Evolutionary conservation across 208 protist genomes (phyloP), one percentile per base, ranked within the genome.

Genomic region (Trypanosoma melophagium): DNA sequence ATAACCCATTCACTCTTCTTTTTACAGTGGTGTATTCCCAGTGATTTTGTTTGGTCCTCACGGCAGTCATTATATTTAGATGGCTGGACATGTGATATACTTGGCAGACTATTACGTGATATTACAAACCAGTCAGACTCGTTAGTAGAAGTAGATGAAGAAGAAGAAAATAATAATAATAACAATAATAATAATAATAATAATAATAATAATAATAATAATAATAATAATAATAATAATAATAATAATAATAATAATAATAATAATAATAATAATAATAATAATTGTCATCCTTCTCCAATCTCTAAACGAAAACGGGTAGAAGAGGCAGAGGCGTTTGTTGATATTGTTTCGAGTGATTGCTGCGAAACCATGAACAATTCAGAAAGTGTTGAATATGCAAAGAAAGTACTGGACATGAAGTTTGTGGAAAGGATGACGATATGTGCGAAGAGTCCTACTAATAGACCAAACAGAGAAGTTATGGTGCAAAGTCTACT

Each of bases 1-100:
- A 10, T 80, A 25, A 62, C 24, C 1, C 61, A 80, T 25, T 76
- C 74, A 28, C 22, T 80, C 9, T 80, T 75, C 47, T 80, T 80
- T 60, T 47, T 65, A 42, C 47, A 73, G 51, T 80, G 74, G 74
- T 80, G 74, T 49, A 44, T 63, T 31, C 64, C 64, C 47, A 40
- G 25, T 10, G 74, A 75, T 53, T 80, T 80, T 70, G 17, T 52
- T 17, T 79, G 58, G 60, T 50, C 21, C 10, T 51, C 68, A 19
- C 38, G 22, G 0, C 45, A 28, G n/a, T n/a, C n/a, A 41, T 16
- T 7, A 58, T 35, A 7, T 51, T 17, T 8, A 19, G 45, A 42
- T 35, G 52, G 61, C 8, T 66, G 59, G 60, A 42, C 51, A 2
- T 66, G 41, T 54, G 69, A 74, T 57, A 47, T 62, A 22, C 52